These are phyloP conservation scores for Tuber brumale DNA, from an alignment of 495 filamentous ascomycete species.

Conservation along the genomic window DNA sequence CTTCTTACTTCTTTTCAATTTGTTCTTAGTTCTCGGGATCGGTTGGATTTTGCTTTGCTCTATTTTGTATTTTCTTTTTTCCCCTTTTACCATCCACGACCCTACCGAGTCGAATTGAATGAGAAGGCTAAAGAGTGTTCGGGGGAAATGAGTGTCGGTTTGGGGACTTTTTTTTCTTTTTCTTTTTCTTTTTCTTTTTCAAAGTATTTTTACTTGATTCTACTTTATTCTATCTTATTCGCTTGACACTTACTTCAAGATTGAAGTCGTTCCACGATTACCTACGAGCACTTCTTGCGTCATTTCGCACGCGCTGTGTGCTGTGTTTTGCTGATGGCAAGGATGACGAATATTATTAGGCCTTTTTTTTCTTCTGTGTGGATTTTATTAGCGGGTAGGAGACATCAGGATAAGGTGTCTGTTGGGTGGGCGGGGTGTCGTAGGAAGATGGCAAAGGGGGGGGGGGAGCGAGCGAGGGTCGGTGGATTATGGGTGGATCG, in stretches of 20 bases:
- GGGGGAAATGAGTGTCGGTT: neutral
- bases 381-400: neutral
- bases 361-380: neutral
- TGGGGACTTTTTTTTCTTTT: neutral
- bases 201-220: slow-evolving; percentile 3
- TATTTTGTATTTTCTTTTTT: neutral
- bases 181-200: neutral
- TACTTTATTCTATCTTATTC: neutral
- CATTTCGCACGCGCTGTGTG: neutral
- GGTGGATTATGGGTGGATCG: neutral
- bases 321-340: neutral
- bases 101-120: neutral
- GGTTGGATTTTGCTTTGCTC: neutral
- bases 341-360: neutral
- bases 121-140: neutral
- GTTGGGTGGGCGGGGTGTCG: neutral
- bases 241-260: neutral
- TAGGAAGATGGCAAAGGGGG: neutral
- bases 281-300: neutral
- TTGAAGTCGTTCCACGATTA: neutral
- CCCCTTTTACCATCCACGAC: neutral
- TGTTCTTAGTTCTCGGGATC: neutral
- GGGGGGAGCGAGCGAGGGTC: neutral
- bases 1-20: neutral
- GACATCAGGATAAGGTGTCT: neutral